Evolutionary conservation across 2,329 filamentous ascomycete genomes (phyloP).

Genomic region (Colletotrichum echinochloae): DNA sequence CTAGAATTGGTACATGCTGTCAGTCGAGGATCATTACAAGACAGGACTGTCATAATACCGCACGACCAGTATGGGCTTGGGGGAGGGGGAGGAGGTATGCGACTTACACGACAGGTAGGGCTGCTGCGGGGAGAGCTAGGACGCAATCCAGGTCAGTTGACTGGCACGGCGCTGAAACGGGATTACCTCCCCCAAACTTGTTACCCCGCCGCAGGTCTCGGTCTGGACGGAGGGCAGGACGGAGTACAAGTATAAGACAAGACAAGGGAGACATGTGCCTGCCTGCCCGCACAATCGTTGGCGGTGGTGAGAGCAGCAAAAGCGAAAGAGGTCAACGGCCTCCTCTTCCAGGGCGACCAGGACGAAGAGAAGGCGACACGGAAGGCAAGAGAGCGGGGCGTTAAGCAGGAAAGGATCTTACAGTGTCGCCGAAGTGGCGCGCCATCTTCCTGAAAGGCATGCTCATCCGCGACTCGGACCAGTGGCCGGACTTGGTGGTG

Average conservation of each 20-base stretch:
- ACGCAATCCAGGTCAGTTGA: constrained; percentile 40
- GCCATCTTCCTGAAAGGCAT: constrained; percentile 54
- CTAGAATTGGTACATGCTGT: constrained; percentile 41
- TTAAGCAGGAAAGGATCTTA: constrained; percentile 46
- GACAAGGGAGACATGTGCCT: constrained; percentile 10
- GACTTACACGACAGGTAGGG: constrained; percentile 61
- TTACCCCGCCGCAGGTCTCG: constrained; percentile 18
- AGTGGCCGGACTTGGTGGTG: constrained; percentile 31
- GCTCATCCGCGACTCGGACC: constrained; percentile 40
- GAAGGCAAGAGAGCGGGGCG: constrained; percentile 24
- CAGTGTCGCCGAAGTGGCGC: constrained; percentile 61
- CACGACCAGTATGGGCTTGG: background rate
- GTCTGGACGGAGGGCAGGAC: background rate
- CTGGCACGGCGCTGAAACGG: constrained; percentile 27
- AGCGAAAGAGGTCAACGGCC: background rate
- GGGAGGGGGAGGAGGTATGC: constrained; percentile 39
- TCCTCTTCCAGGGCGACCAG: background rate
- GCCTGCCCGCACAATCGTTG: background rate
- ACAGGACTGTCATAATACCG: background rate
- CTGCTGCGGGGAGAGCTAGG: constrained; percentile 52
- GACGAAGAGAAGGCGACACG: constrained; percentile 18
- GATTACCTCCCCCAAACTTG: background rate
- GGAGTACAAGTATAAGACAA: too few relatives aligned
- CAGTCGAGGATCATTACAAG: background rate
- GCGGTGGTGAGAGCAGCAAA: constrained; percentile 6